Base-by-base conservation (phyloP, 2,329 filamentous ascomycete genomes). In the Epichloe elymi region DNA sequence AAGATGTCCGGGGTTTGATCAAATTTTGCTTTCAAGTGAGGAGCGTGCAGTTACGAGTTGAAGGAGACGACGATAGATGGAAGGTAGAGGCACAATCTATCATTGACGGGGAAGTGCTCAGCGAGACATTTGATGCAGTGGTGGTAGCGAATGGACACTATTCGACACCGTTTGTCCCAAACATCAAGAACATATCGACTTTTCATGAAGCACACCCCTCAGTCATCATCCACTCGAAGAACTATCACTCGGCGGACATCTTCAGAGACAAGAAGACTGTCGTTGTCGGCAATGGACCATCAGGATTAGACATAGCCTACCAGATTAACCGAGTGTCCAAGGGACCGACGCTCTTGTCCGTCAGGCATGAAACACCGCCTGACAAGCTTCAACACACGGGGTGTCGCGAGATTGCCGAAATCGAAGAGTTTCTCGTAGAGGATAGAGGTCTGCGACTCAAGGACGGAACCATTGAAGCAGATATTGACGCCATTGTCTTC, bases 271-370 rank as follows among this genome's bases (percentile, higher is more conserved):
- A 86, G 64, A 94, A 87, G 65, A 86, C 93, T 11, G 66, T 96
- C 5, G 76, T 96, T 0, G 81, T 96, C 0, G 91, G 91, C 10
- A 93, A 88, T 59, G 85, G 85, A 0, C 85, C 89, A 0, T 95
- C 88, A 0, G 91, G 88, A 0, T 69, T 88, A 15, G 91, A 97
- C 61, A 88, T 97, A 58, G 83, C 84, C 15, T 69, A 74, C 2
- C 91, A 96, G 63, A 85, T 96, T 58, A 78, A 75, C 47, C 62
- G 70, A 5, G 73, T 81, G 37, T 82, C 80, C 61, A 67, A 70
- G 55, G 67, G 68, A 2, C 82, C 80, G 11, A 67, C 93, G 1
- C 67, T 91, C n/a, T 65, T 83, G 56, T 87, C 72, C 69, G 85
- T 69, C 59, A 78, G 66, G 64, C 76, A 69, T 66, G 72, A 61